These are phyloP conservation scores for Myxozyma melibiosi DNA, from an alignment of 805 yeast species.

Conservation along the genomic window DNA sequence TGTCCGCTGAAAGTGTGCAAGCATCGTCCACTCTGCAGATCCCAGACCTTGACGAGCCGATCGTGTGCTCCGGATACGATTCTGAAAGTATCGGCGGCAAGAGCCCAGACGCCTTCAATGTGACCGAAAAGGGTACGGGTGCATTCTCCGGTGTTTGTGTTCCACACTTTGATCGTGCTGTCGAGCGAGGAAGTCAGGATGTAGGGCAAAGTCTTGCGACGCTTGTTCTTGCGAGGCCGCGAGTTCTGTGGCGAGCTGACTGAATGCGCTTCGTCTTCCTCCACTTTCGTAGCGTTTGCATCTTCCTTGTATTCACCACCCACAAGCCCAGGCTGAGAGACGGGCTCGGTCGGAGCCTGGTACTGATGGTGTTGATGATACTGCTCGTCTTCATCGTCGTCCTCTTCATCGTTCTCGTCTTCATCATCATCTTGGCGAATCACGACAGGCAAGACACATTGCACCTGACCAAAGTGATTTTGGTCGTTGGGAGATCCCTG, in stretches of 20 bases:
- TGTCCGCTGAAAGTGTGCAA: slow-evolving; percentile 88
- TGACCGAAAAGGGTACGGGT: slow-evolving; percentile 95
- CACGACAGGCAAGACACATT: slow-evolving; percentile 83
- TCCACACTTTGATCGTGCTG: slow-evolving; percentile 96
- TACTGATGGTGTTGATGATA: slow-evolving; percentile 23
- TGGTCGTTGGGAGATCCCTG: slow-evolving; percentile 39
- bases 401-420: slow-evolving; percentile 31
- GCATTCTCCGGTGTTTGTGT: slow-evolving; percentile 81
- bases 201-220: slow-evolving; percentile 22
- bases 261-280: slow-evolving; percentile 29
- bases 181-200: slow-evolving; percentile 81
- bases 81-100: slow-evolving; percentile 93
- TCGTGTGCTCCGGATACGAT: slow-evolving; percentile 95
- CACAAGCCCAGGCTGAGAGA: slow-evolving; percentile 17
- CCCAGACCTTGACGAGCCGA: slow-evolving; percentile 89
- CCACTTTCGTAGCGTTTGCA: slow-evolving; percentile 22
- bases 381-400: slow-evolving; percentile 16
- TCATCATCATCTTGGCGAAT: slow-evolving; percentile 56
- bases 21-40: slow-evolving; percentile 89
- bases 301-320: slow-evolving; percentile 28
- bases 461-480: slow-evolving; percentile 94
- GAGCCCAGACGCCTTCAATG: slow-evolving; percentile 97
- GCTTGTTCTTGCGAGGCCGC: slow-evolving; percentile 15
- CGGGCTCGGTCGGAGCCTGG: neutral
- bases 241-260: slow-evolving; percentile 20